Conservation (phyloP, 1,284 basidiomycete genomes). For the Cryptococcus wingfieldii region DNA sequence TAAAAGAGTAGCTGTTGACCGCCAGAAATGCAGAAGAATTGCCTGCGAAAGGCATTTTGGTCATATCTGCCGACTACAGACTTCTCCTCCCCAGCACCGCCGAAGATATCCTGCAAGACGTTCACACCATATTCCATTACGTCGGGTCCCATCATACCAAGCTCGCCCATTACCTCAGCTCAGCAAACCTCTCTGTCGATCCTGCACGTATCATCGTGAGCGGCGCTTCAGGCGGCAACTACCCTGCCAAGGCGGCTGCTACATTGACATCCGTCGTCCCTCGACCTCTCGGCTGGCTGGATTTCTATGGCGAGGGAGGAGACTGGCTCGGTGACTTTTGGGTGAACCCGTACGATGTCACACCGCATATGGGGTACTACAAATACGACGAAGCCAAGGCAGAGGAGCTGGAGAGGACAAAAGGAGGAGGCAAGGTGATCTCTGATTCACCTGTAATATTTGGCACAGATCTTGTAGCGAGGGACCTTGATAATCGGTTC, state of each 20-base stretch:
- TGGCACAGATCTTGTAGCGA: not conserved
- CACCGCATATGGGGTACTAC: not conserved
- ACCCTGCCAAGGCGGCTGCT: constrained; percentile 7
- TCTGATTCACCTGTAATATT: not conserved
- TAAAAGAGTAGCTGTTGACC: too few relatives aligned
- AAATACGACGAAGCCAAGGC: not conserved
- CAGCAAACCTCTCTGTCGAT: constrained; percentile 1
- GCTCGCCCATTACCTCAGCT: not conserved
- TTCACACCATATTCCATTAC: constrained; percentile 10
- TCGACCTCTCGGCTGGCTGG: constrained; percentile 6
- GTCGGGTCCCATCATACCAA: constrained; percentile 2
- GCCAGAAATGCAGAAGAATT: not conserved
- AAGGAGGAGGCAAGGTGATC: not conserved
- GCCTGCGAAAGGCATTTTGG: not conserved
- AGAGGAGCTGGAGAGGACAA: not conserved
- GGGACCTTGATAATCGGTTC: not conserved
- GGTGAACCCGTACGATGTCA: not conserved
- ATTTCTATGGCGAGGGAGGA: constrained; percentile 3
- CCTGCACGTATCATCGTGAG: constrained; percentile 2
- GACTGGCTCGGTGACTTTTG: constrained; percentile 11
- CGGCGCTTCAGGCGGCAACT: constrained; percentile 13
- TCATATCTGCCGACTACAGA: constrained; percentile 14
- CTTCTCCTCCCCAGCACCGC: constrained; percentile 10
- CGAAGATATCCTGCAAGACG: constrained; percentile 9
- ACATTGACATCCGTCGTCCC: constrained; percentile 2